Base-by-base conservation (phyloP, 805 yeast species). In the Suhomyces sp. region DNA sequence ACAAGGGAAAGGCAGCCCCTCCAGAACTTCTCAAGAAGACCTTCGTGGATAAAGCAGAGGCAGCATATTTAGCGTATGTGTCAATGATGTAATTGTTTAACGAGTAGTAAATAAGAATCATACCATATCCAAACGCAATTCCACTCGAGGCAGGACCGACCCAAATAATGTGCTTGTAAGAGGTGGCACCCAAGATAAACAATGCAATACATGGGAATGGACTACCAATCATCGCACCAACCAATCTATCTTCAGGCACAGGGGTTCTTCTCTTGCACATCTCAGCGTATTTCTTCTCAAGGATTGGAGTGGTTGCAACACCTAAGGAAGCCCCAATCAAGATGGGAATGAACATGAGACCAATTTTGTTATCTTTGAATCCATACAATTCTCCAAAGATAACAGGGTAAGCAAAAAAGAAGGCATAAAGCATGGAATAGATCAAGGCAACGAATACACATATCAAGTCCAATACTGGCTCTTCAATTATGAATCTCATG, bases 391-490 rank as follows among this genome's bases (percentile, higher is more conserved):
- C 83, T 36, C 72, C 74, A 58, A 88, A 88, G 34, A 88, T 86
- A 35, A 83, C 95, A 4, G 97, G 97, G 63, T 84, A 88, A 0
- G 97, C 96, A 65, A 88, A 88, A 79, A 88, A 88, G 70, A 88
- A 88, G 9, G 95, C 96, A 54, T 88, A 88, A 33, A 88, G 70
- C 56, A 88, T 70, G n/a, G 96, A 82, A 66, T 88, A 88, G 58
- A 88, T 87, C 56, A 88, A 72, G 45, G 95, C 88, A 42, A 88
- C 91, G 60, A 87, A 88, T 49, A 77, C 76, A 60, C 95, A 87
- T 71, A 88, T 77, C 47, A 87, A 66, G 53, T 80, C 93, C 51
- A 88, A 67, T 18, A 88, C 95, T 4, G 95, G 95, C 59, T 88
- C 96, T 18, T 90, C 78, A 14, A 76, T 59, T 12, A 79, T 78